Conservation (phyloP, 1,284 basidiomycete species). For the Mycena citricolor region DNA sequence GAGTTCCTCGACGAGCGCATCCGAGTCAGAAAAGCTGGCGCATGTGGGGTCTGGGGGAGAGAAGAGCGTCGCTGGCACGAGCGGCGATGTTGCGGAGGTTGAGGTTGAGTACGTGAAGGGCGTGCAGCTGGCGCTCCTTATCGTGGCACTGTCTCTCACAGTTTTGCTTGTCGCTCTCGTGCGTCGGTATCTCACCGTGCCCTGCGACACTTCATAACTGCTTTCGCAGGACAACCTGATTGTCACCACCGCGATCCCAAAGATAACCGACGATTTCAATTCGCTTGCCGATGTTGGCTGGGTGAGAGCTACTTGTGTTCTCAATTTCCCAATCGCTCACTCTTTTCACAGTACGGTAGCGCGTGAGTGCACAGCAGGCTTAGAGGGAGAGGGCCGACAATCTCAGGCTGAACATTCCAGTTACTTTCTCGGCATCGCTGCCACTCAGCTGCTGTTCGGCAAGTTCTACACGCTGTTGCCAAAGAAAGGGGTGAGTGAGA, state of each 20-base stretch:
- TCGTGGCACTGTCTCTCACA: slow-evolving; percentile 6
- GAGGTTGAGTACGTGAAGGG: slow-evolving; percentile 10
- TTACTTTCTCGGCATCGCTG: slow-evolving; percentile 1
- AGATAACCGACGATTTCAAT: slow-evolving; percentile 11
- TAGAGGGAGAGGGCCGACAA: background rate
- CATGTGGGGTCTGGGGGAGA: too few relatives aligned
- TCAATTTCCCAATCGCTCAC: background rate
- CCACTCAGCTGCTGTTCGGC: slow-evolving; percentile 17
- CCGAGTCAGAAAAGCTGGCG: too few relatives aligned
- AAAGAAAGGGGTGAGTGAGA: slow-evolving; percentile 6
- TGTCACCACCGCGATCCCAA: slow-evolving; percentile 8
- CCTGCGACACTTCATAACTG: background rate
- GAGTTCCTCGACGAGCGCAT: too few relatives aligned
- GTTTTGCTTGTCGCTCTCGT: slow-evolving; percentile 12
- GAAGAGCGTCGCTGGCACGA: too few relatives aligned
- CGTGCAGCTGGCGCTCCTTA: slow-evolving; percentile 4
- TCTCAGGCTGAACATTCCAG: background rate
- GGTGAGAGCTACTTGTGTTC: background rate
- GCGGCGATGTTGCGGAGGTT: too few relatives aligned
- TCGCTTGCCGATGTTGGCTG: slow-evolving; percentile 8
- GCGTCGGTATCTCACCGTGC: background rate
- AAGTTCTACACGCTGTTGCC: slow-evolving; percentile 18
- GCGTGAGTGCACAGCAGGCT: background rate
- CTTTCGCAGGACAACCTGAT: slow-evolving; percentile 1
- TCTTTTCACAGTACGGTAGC: slow-evolving; percentile 3